Conservation (phyloP, 192 early-diverging fungal genomes). For the Coemansia sp. region DNA sequence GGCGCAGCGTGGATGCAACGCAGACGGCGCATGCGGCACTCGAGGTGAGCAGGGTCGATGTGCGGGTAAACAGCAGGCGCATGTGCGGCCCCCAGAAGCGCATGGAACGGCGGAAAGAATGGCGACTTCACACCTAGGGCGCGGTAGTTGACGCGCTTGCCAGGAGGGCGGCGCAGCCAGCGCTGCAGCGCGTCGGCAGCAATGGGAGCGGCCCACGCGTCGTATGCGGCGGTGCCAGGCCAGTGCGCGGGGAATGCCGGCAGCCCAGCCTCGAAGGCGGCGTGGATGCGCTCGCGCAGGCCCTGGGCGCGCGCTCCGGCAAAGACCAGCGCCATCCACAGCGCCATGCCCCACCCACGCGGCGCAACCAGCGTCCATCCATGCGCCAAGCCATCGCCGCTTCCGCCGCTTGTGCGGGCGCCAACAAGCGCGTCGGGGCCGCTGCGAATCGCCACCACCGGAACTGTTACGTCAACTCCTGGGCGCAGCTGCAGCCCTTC, state of each 20-base stretch:
- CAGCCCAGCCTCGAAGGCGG: constrained; percentile 75
- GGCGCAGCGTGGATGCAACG: constrained; percentile 14
- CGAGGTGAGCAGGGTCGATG: constrained; percentile 20
- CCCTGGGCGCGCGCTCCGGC: constrained; percentile 84
- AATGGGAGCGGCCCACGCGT: constrained; percentile 42
- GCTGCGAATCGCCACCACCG: constrained; percentile 80
- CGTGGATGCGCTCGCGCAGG: constrained; percentile 64
- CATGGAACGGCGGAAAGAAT: constrained; percentile 68
- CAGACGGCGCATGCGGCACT: constrained; percentile 42
- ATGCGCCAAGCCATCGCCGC: constrained; percentile 43
- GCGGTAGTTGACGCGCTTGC: constrained; percentile 79
- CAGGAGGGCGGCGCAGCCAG: constrained; percentile 70
- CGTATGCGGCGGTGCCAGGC: constrained; percentile 71
- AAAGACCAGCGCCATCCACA: constrained; percentile 88
- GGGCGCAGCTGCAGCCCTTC: constrained; percentile 57
- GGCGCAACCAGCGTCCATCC: constrained; percentile 86
- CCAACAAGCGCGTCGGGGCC: constrained; percentile 52
- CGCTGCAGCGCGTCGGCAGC: constrained; percentile 46
- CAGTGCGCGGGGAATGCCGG: constrained; percentile 84
- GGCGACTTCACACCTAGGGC: constrained; percentile 67
- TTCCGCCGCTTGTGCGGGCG: constrained; percentile 39
- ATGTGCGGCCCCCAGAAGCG: constrained; percentile 30
- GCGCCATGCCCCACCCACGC: constrained; percentile 75
- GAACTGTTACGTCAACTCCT: constrained; percentile 63
- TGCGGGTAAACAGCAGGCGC: constrained; percentile 22